Conservation (phyloP, 202 grass and related monocot genomes). For the Digitaria exilis region DNA sequence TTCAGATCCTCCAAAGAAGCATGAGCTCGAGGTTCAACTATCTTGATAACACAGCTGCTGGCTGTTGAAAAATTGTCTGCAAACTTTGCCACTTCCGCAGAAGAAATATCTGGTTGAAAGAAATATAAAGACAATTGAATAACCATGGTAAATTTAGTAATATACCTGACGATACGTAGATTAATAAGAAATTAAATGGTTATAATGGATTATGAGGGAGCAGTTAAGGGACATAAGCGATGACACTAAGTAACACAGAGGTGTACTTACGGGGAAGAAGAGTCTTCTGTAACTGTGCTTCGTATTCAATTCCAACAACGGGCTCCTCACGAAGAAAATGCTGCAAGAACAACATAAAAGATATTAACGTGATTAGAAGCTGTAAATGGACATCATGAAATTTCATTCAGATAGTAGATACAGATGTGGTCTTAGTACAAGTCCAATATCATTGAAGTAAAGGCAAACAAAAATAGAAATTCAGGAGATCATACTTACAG, state of each 20-base stretch:
- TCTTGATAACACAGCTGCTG: constrained; percentile 95
- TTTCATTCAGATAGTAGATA: too few relatives aligned
- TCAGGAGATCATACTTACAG: constrained; percentile 18
- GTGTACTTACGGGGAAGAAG: constrained; percentile 86
- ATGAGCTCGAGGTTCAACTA: constrained; percentile 86
- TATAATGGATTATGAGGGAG: constrained; percentile 6
- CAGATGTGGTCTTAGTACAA: constrained; percentile 17
- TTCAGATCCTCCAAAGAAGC: constrained; percentile 86
- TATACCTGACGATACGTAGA: background rate
- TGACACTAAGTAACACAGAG: constrained; percentile 4
- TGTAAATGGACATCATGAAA: constrained; percentile 26
- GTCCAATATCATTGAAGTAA: background rate
- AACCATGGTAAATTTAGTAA: constrained; percentile 1
- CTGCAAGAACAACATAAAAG: constrained; percentile 45
- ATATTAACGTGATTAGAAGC: constrained; percentile 31
- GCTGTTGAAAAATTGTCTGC: constrained; percentile 84
- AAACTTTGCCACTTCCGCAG: constrained; percentile 81
- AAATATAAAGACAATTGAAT: background rate
- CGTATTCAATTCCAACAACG: constrained; percentile 94
- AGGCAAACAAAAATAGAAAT: constrained; percentile 10
- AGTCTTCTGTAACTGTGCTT: constrained; percentile 97
- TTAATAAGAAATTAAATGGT: constrained; percentile 6
- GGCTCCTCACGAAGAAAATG: constrained; percentile 95
- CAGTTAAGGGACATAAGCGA: background rate
- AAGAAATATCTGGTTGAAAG: constrained; percentile 77